These are phyloP conservation scores for Stenogyne calaminthoides DNA, from an alignment of 305 asterid species.

Conservation along the genomic window DNA sequence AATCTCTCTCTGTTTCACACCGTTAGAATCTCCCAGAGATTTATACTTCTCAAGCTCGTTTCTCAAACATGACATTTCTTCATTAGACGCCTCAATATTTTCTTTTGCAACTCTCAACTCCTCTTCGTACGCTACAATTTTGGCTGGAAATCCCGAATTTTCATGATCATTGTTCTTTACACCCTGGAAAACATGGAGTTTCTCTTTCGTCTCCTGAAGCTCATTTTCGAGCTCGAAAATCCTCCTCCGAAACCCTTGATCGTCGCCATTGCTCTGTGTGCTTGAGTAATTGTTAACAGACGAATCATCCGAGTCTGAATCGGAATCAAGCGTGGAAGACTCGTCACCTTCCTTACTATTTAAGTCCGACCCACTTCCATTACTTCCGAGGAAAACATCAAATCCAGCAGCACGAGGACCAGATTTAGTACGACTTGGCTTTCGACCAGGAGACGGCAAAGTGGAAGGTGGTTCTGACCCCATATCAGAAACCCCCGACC, in stretches of 20 bases:
- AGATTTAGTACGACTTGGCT: constrained; percentile 50
- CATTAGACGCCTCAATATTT: constrained; percentile 47
- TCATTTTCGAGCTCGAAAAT: constrained; percentile 60
- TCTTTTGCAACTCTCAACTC: constrained; percentile 52
- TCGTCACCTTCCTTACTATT: constrained; percentile 83
- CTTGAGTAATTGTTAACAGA: constrained; percentile 66
- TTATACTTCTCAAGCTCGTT: constrained; percentile 56
- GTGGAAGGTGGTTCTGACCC: constrained; percentile 69
- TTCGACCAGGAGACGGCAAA: constrained; percentile 52
- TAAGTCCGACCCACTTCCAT: constrained; percentile 58
- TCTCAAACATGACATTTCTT: constrained; percentile 48
- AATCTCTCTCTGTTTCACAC: constrained; percentile 21
- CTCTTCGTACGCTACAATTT: constrained; percentile 50
- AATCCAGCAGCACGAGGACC: constrained; percentile 95
- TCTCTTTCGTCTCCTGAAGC: constrained; percentile 60
- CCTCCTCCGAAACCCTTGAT: constrained; percentile 55
- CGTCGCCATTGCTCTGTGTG: constrained; percentile 51
- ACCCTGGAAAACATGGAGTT: constrained; percentile 36
- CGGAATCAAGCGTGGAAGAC: constrained; percentile 75
- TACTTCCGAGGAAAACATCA: constrained; percentile 64
- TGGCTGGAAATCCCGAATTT: constrained; percentile 35
- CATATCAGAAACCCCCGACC: constrained; percentile 76
- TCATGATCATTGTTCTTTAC: constrained; percentile 30
- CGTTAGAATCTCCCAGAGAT: constrained; percentile 33
- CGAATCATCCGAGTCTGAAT: constrained; percentile 85